phyloP scores from a whole-genome alignment of 2,329 filamentous ascomycete species.

The Nothophoma quercina region DNA sequence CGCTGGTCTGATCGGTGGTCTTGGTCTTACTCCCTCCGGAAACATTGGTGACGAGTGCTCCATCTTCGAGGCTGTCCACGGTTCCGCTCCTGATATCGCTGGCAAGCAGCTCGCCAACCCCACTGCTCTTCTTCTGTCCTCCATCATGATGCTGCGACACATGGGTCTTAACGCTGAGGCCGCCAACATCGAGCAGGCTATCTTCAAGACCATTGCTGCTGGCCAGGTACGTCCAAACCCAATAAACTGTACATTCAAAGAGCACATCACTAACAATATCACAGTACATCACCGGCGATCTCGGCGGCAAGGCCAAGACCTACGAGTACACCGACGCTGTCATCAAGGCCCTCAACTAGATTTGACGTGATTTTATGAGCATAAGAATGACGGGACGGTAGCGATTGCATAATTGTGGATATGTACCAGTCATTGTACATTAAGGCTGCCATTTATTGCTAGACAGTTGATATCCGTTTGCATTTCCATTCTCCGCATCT shows the following conservation, averaged over 20 bases:
- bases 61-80: conserved; percentile 99
- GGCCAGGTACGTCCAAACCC: conserved; percentile 72
- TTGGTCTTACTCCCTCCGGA: conserved; percentile 94
- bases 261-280: conserved; percentile 21
- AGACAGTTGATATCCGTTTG: conserved; percentile 24
- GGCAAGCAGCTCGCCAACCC: conserved; percentile 97
- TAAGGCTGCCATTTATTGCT: conserved; percentile 41
- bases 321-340: conserved; percentile 93
- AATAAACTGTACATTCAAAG: background rate
- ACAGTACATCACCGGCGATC: conserved; percentile 85
- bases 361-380: conserved; percentile 34
- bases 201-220: conserved; percentile 93
- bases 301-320: conserved; percentile 96
- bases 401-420: conserved; percentile 48
- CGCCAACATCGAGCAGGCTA: conserved; percentile 87
- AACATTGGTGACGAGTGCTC: conserved; percentile 99
- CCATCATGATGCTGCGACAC: conserved; percentile 99
- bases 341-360: conserved; percentile 68
- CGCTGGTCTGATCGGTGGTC: conserved; percentile 95
- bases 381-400: conserved; percentile 38
- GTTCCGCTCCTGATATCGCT: conserved; percentile 94
- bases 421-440: conserved; percentile 50
- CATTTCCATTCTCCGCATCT: conserved; percentile 24
- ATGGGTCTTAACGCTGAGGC: conserved; percentile 91
- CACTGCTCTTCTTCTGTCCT: conserved; percentile 91